These are phyloP conservation scores for Sicyos baderoa DNA, from an alignment of 306 rosid genomes.

Conservation along the genomic window DNA sequence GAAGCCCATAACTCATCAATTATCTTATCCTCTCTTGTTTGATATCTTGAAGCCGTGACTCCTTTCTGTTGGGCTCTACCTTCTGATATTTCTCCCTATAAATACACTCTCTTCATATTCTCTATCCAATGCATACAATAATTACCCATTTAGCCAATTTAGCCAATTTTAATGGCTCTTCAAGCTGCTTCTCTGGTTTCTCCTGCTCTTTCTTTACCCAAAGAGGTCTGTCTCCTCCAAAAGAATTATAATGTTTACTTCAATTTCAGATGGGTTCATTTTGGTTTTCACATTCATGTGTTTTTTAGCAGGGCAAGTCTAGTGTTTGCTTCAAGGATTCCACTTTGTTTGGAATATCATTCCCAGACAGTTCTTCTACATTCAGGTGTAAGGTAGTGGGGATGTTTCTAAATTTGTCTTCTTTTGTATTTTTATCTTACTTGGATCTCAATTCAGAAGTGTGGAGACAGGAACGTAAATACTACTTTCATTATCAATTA, in stretches of 20 bases:
- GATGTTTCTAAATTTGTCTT: not conserved
- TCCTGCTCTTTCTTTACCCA: slow-evolving; percentile 40
- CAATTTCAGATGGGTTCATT: slow-evolving; percentile 11
- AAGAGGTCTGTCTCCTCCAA: slow-evolving; percentile 33
- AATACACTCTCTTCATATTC: slow-evolving; percentile 18
- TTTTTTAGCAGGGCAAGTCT: slow-evolving; percentile 51
- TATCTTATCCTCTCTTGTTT: slow-evolving; percentile 39
- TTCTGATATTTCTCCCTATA: not conserved
- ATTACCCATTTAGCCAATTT: no score
- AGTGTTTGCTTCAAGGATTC: slow-evolving; percentile 62
- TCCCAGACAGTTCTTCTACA: slow-evolving; percentile 65
- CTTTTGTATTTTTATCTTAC: not conserved
- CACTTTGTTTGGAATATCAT: slow-evolving; percentile 58
- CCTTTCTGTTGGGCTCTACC: not conserved
- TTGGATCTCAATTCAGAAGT: no score
- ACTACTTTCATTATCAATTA: no score
- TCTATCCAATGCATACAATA: not conserved
- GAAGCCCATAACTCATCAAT: slow-evolving; percentile 31
- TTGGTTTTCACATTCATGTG: slow-evolving; percentile 16
- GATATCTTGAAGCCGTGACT: not conserved
- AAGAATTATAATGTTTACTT: not conserved
- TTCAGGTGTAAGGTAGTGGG: slow-evolving; percentile 63
- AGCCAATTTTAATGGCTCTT: slow-evolving; percentile 54
- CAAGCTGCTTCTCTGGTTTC: slow-evolving; percentile 49
- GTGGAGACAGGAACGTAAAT: no score